These are phyloP conservation scores for Phalaenopsis hybrid DNA, from an alignment of 116 monocot species.

Conservation along the genomic window DNA sequence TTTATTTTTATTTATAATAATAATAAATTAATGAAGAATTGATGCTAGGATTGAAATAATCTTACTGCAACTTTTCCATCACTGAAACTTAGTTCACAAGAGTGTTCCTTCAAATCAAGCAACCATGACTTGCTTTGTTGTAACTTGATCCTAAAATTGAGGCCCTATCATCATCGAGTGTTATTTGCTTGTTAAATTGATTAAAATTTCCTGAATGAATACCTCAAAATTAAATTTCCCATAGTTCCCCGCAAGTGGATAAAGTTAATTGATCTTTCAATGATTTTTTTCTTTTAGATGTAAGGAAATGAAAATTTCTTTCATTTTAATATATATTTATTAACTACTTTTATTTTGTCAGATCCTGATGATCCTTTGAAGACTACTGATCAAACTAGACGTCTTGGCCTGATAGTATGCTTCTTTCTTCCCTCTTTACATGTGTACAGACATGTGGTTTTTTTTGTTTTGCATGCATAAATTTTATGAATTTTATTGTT, in stretches of 20 bases:
- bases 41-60: neutral
- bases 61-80: neutral
- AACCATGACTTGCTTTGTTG: too few relatives aligned
- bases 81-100: neutral
- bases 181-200: neutral
- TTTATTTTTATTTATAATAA: neutral
- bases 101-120: neutral
- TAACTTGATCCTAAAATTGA: too few relatives aligned
- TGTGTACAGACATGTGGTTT: neutral
- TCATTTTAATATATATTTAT: neutral
- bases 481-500: neutral
- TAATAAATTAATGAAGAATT: too few relatives aligned
- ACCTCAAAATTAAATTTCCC: neutral
- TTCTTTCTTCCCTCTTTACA: neutral
- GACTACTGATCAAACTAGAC: slow-evolving; percentile 46
- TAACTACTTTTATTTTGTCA: neutral
- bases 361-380: slow-evolving; percentile 40
- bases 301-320: neutral
- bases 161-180: neutral
- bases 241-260: neutral
- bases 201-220: neutral
- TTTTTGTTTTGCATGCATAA: neutral
- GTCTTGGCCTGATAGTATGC: slow-evolving; percentile 78
- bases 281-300: neutral
- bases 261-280: neutral